Conservation (phyloP, 1,284 basidiomycete genomes). For the Amylostereum areolatum region DNA sequence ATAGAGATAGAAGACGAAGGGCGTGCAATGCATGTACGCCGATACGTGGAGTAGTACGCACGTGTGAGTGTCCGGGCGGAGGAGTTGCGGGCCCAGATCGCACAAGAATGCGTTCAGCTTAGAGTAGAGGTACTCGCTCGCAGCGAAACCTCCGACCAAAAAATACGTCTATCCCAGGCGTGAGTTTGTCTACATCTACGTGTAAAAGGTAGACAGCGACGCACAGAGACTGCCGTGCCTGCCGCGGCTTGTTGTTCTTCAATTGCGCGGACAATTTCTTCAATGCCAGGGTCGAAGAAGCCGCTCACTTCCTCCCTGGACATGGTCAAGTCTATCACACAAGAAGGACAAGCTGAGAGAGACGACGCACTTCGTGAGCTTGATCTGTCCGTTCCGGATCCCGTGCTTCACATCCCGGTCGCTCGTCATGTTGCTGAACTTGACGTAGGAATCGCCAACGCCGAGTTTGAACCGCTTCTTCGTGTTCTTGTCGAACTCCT, state of each 20-base stretch:
- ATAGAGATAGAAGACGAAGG: not conserved
- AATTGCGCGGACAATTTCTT: conserved; percentile 31
- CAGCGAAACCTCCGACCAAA: conserved; percentile 43
- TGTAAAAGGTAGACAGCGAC: conserved; percentile 3
- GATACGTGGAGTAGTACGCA: not conserved
- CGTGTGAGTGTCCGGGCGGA: not conserved
- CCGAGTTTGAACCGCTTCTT: conserved; percentile 34
- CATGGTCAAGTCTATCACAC: not conserved
- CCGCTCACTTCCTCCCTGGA: conserved; percentile 32
- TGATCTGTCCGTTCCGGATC: conserved; percentile 41
- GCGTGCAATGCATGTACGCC: too few relatives aligned
- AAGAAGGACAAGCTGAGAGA: not conserved
- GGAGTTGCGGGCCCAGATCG: conserved; percentile 9
- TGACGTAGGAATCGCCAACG: conserved; percentile 38
- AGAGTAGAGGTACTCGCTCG: conserved; percentile 19
- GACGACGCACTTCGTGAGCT: conserved; percentile 17
- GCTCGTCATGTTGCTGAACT: conserved; percentile 37
- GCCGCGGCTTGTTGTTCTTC: conserved; percentile 27
- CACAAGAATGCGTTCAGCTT: conserved; percentile 27
- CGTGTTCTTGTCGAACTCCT: conserved; percentile 45
- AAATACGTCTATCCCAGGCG: conserved; percentile 23
- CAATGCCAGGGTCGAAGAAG: conserved; percentile 35
- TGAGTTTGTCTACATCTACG: not conserved
- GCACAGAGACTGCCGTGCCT: not conserved
- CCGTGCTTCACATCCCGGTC: conserved; percentile 39